These are phyloP conservation scores for Aspergillus sp. DNA, from an alignment of 2,329 filamentous ascomycete genomes.

Conservation along the genomic window DNA sequence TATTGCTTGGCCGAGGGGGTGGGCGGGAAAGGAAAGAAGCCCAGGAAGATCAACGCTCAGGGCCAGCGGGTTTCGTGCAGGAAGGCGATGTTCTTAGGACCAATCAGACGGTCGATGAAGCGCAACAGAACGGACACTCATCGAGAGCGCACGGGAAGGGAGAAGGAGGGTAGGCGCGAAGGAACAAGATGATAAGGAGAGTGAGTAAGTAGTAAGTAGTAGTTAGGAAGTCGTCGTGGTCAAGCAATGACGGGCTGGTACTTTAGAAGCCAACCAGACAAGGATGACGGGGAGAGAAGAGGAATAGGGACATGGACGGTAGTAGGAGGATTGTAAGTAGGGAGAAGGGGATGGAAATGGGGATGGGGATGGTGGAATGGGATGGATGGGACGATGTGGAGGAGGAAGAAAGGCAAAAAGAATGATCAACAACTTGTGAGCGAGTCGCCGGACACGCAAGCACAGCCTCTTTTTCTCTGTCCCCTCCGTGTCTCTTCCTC, in stretches of 20 bases:
- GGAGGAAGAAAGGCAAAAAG: not conserved
- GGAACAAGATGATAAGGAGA: conserved; percentile 4
- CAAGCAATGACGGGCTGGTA: conserved; percentile 5
- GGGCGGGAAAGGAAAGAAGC: not conserved
- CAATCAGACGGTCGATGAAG: conserved; percentile 37
- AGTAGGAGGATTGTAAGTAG: not conserved
- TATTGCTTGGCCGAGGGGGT: not conserved
- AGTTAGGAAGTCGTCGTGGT: not conserved
- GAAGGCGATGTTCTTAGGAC: conserved; percentile 26
- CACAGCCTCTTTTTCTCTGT: not conserved
- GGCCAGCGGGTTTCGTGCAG: conserved; percentile 1
- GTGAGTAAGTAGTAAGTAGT: not conserved
- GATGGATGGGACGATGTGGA: not conserved
- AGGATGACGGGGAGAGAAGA: conserved; percentile 8
- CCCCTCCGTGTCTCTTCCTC: too few species aligned
- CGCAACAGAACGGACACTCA: conserved; percentile 33
- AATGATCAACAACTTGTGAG: conserved; percentile 1
- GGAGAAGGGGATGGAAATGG: conserved; percentile 9
- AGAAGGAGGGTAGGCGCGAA: not conserved
- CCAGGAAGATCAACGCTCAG: not conserved
- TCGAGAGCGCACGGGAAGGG: conserved; percentile 33
- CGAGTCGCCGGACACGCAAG: not conserved
- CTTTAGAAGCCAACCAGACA: not conserved
- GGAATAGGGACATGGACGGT: conserved; percentile 1
- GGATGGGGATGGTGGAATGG: not conserved